Base-by-base conservation (phyloP, 1,284 basidiomycete genomes). In the Austroboletus novae-zelandiae region DNA sequence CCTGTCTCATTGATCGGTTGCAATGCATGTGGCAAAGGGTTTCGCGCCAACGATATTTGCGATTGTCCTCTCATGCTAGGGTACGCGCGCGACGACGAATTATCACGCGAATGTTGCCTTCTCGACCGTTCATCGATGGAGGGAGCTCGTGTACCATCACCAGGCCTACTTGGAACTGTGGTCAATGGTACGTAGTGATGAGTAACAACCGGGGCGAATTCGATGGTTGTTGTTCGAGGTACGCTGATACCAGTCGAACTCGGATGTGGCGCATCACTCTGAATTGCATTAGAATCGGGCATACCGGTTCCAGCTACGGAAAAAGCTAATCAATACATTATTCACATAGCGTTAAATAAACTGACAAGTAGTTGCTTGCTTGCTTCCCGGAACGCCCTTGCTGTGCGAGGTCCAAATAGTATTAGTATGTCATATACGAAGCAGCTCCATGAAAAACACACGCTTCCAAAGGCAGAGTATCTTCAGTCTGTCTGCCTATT, bases 211-310 rank as follows among this genome's bases (percentile, higher is more conserved):
- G 66, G 61, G 9, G 71, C 71, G 47, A 77, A 76, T 53, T 86
- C 84, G 23, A 86, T 70, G 0, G 82, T 85, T 51, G 80, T 77
- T 14, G 79, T 78, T 4, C 77, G 76, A 42, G 68, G 69, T 39
- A 71, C 71, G 57, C 58, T 53, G 29, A 52, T 31, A n/a, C 37
- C 35, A 14, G 45, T 39, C 17, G 45, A 27, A 29, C 49, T 42
- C 8, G 8, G 11, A 4, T 41, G 55, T 31, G 46, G 54, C 30
- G 36, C 40, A 47, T 23, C 40, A 37, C n/a, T 34, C 32, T 53
- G 50, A 25, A 70, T 52, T 2, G 69, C 73, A 30, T 67, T 71
- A 41, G 66, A 70, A 49, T 73, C 65, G 25, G 66, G 64, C 35
- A 70, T 61, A 40, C 60, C 61, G 8, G 60, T 66, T 66, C 48